Conservation (phyloP, 2,329 filamentous ascomycete genomes). For the Aspergillus hiratsukae region DNA sequence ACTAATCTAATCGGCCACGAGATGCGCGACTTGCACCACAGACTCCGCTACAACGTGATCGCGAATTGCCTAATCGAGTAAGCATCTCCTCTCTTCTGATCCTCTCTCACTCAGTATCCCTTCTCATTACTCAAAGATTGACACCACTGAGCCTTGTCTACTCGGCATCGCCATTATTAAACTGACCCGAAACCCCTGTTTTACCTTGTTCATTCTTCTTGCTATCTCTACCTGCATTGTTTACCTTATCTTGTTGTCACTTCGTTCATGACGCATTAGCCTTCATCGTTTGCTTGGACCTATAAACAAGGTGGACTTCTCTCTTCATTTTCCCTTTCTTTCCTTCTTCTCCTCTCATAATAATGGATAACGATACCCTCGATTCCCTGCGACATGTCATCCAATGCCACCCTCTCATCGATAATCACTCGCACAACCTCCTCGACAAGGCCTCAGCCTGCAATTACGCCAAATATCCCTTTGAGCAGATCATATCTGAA, state of each 20-base stretch:
- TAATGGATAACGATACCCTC: conserved; percentile 21
- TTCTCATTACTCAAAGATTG: not conserved
- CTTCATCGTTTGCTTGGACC: not conserved
- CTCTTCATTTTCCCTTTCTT: not conserved
- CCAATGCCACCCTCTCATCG: conserved; percentile 41
- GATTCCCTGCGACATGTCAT: conserved; percentile 33
- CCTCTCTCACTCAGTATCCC: no score
- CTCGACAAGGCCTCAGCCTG: conserved; percentile 29
- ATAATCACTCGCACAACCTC: conserved; percentile 47
- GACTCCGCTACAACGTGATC: not conserved
- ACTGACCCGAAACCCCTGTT: not conserved
- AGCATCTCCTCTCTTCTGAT: conserved; percentile 5
- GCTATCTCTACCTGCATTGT: not conserved
- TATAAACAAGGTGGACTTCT: not conserved
- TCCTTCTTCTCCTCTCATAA: not conserved
- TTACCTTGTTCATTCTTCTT: not conserved
- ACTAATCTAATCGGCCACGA: not conserved
- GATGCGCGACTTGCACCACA: not conserved
- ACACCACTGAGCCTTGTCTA: not conserved
- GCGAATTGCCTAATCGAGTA: conserved; percentile 12
- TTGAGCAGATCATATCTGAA: conserved; percentile 66
- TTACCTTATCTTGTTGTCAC: not conserved
- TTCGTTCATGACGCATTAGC: not conserved
- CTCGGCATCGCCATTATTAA: not conserved
- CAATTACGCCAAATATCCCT: conserved; percentile 39